Percentiles rank a stretch among this genome's conserved stretches.
Conservation (phyloP, 768 basidiomycete genomes). For the Gelatoporia subvermispora region DNA sequence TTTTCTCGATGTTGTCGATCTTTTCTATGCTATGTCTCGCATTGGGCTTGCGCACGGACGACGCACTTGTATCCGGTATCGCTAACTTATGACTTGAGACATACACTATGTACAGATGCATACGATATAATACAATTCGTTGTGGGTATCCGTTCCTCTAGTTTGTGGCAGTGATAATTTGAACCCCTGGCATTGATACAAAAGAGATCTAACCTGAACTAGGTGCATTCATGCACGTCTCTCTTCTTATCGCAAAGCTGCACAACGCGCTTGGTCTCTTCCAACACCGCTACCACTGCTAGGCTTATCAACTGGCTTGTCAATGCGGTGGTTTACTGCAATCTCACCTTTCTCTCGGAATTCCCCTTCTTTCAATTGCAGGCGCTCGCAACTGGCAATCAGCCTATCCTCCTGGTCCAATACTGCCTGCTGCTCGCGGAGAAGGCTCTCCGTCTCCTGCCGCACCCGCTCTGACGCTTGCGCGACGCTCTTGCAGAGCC, state of each 20-base stretch:
- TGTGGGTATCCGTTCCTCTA: constrained; percentile 67
- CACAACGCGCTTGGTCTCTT: constrained; percentile 42
- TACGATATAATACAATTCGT: too few species aligned
- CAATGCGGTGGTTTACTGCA: not conserved
- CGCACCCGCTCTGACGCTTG: constrained; percentile 34
- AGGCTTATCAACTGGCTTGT: not conserved
- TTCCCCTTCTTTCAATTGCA: constrained; percentile 36
- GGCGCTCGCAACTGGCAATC: constrained; percentile 31
- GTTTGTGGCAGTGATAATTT: constrained; percentile 72
- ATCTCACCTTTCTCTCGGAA: constrained; percentile 38
- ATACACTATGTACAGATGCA: too few species aligned
- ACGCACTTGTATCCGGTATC: not conserved
- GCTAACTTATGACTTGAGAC: not conserved
- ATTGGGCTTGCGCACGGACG: not conserved
- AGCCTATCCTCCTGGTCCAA: constrained; percentile 38
- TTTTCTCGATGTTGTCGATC: not conserved
- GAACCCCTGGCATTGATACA: constrained; percentile 47
- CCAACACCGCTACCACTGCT: constrained; percentile 36
- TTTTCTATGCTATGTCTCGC: not conserved
- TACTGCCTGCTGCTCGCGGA: constrained; percentile 36
- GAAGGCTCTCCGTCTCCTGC: constrained; percentile 36
- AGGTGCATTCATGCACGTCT: constrained; percentile 38
- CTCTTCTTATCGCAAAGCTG: constrained; percentile 42
- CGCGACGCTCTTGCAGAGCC: constrained; percentile 49
- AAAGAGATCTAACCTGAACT: constrained; percentile 86